Conservation (phyloP, 2,329 filamentous ascomycete genomes). For the Aspergillus sp. region DNA sequence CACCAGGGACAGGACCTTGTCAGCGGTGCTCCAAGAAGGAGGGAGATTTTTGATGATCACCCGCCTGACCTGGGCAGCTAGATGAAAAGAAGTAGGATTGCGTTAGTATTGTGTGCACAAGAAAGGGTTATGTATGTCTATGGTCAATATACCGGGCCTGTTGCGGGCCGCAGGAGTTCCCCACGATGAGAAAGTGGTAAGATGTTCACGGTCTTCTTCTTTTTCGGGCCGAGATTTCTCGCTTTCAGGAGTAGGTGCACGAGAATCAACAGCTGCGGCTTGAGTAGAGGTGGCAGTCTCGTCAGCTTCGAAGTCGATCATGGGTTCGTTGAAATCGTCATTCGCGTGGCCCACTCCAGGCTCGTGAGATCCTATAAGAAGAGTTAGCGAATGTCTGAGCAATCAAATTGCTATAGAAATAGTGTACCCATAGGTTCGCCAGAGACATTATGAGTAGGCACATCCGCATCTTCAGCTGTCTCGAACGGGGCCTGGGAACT, state of each 20-base stretch:
- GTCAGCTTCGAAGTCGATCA: not conserved
- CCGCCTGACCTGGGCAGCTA: conserved; percentile 29
- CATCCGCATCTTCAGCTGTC: not conserved
- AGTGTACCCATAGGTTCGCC: conserved; percentile 1
- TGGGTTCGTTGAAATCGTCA: not conserved
- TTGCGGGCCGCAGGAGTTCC: conserved; percentile 26
- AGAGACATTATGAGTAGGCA: not conserved
- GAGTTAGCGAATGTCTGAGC: not conserved
- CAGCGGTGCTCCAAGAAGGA: conserved; percentile 24
- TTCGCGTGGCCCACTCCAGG: not conserved
- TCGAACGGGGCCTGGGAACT: conserved; percentile 1
- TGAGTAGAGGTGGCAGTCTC: not conserved
- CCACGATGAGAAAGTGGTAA: conserved; percentile 33
- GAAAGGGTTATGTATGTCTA: not conserved
- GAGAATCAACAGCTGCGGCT: conserved; percentile 2
- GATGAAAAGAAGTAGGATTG: not conserved
- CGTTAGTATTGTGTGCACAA: not conserved
- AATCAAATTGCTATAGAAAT: not conserved
- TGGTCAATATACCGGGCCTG: conserved; percentile 24
- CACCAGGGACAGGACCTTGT: conserved; percentile 38
- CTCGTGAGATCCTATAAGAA: not conserved
- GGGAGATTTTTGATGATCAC: conserved; percentile 41
- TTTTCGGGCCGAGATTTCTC: conserved; percentile 4
- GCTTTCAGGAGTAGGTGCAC: not conserved
- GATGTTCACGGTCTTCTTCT: conserved; percentile 31